A percentile compares a stretch with the other conserved stretches of the same genome.
Conservation (phyloP, 164 flowering plant genomes). For the Annona squamosa region DNA sequence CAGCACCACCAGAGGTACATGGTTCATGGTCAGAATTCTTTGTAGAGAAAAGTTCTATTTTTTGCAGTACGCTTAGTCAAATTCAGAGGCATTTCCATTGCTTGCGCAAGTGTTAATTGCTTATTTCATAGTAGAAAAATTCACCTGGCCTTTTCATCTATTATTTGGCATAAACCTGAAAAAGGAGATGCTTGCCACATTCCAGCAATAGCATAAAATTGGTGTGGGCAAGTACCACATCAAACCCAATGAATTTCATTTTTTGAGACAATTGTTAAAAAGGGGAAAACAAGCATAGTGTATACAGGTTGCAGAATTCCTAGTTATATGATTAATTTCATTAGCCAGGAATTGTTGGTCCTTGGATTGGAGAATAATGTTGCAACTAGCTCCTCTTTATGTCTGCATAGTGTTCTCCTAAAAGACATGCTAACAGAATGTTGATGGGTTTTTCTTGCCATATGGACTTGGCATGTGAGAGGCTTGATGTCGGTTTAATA, state of each 20-base stretch:
- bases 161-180: not conserved
- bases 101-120: not conserved
- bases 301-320: not conserved
- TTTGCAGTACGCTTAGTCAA: not conserved
- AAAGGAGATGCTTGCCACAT: not conserved
- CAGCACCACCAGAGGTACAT: slow-evolving; percentile 90
- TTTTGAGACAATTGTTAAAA: too few relatives aligned
- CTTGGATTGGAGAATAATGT: not conserved
- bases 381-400: not conserved
- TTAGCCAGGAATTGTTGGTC: not conserved
- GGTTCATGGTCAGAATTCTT: not conserved
- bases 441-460: not conserved
- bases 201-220: not conserved
- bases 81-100: not conserved
- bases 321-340: not conserved
- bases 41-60: not conserved
- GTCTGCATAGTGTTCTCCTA: not conserved
- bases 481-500: too few relatives aligned
- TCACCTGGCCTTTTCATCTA: not conserved
- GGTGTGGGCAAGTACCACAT: not conserved
- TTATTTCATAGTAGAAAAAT: not conserved
- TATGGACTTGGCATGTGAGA: too few relatives aligned
- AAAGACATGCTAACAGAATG: not conserved
- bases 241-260: not conserved
- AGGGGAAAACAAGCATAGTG: not conserved